Evolutionary conservation across 306 rosid species (phyloP), one percentile per base, ranked within the genome.

Genomic region (Abrus pulchellus): DNA sequence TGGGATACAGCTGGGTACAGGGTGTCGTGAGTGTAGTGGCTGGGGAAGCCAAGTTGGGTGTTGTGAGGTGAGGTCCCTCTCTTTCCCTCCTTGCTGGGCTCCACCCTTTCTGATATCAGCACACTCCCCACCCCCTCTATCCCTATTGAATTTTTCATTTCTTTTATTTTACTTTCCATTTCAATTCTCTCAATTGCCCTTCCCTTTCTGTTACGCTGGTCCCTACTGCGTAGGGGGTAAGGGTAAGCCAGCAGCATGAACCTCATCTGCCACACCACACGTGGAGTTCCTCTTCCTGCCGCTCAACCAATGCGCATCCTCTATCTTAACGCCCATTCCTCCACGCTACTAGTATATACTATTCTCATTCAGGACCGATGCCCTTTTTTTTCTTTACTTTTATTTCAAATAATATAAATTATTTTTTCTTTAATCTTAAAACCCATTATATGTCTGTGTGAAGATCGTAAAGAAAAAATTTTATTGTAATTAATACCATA

Each of bases 1-100:
- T 88, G 91, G 92, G 59, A 68, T 59, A 90, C 94, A 90, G 94
- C 94, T 90, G 94, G 84, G 68, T 54, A 90, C 94, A 90, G 89
- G 83, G 86, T 88, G 94, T 89, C 87, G 79, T 72, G 33, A 79
- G 44, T 27, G 60, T 78, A 72, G 72, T 69, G 85, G 87, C 85
- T 82, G 87, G 81, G 82, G 77, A 87, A 82, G 82, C 86, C 79
- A 74, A 67, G 79, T 87, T 87, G 89, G 78, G 1, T 9, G 11
- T 29, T n/a, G 20, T 34, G 20, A 52, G 43, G 49, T 63, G 36
- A 80, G 83, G 83, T 52, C 86, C n/a, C 82, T 78, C 81, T 70
- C 54, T 64, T 41, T 60, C 71, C 29, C 47, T 74, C 40, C 73
- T 83, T 56, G 14, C 53, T 74, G 87, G 84, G 84, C 68, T 79